Conservation (phyloP, 805 yeast genomes). For the Phaffomyces opuntiae region DNA sequence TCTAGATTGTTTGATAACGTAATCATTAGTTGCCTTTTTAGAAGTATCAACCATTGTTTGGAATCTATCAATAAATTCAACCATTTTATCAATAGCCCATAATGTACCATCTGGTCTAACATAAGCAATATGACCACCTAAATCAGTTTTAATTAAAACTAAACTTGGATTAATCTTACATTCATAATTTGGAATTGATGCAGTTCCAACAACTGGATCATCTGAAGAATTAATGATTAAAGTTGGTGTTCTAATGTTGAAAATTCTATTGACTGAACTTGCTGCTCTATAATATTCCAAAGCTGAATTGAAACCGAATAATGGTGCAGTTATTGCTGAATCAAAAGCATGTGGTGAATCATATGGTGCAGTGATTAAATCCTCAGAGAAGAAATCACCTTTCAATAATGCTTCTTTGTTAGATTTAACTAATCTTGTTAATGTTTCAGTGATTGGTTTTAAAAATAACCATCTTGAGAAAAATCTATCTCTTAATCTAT, state of each 20-base stretch:
- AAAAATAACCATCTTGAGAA: constrained; percentile 36
- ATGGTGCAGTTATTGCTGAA: constrained; percentile 48
- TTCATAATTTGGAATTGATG: constrained; percentile 44
- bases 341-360: constrained; percentile 51
- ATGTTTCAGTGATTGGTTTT: constrained; percentile 33
- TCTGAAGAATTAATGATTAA: constrained; percentile 55
- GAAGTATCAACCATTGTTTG: constrained; percentile 24
- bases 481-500: constrained; percentile 32
- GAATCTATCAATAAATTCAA: constrained; percentile 34
- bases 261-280: constrained; percentile 50
- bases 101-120: constrained; percentile 36
- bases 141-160: constrained; percentile 46
- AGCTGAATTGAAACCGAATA: constrained; percentile 58
- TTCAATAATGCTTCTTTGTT: constrained; percentile 31
- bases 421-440: constrained; percentile 37
- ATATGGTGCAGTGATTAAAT: constrained; percentile 30
- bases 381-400: constrained; percentile 26
- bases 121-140: constrained; percentile 69
- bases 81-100: constrained; percentile 41
- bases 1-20: constrained; percentile 10
- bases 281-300: constrained; percentile 59
- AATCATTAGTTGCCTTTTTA: constrained; percentile 13
- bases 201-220: constrained; percentile 57
- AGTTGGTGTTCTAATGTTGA: constrained; percentile 53
- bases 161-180: constrained; percentile 50